Evolutionary conservation across 2,329 filamentous ascomycete species (phyloP).

Genomic region (Colletotrichum abscissum): DNA sequence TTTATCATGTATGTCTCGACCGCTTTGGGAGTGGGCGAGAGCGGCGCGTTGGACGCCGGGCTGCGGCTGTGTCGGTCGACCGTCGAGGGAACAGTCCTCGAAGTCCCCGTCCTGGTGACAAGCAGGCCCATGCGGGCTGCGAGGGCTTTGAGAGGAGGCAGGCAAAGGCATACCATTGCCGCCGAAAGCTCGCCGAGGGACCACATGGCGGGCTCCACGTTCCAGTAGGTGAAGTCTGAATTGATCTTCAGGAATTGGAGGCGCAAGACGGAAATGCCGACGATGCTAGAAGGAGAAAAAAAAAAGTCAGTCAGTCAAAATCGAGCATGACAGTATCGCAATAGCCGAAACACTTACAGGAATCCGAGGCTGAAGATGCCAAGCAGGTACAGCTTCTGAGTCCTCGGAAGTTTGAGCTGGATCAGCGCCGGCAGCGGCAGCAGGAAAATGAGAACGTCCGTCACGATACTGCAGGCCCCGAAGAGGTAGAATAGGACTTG

Average conservation of each 20-base stretch:
- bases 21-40: neutral
- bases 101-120: neutral
- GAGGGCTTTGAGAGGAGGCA: slow-evolving; percentile 37
- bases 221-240: slow-evolving; percentile 37
- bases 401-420: slow-evolving; percentile 37
- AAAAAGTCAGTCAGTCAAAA: neutral
- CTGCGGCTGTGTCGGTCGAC: neutral
- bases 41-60: neutral
- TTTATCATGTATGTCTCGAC: neutral
- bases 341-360: slow-evolving; percentile 36
- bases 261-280: slow-evolving; percentile 40
- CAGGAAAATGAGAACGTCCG: slow-evolving; percentile 41
- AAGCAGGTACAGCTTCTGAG: slow-evolving; percentile 40
- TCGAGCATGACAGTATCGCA: neutral
- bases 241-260: slow-evolving; percentile 35
- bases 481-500: slow-evolving; percentile 39
- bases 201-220: slow-evolving; percentile 39
- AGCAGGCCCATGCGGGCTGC: slow-evolving; percentile 13
- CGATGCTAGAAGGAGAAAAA: slow-evolving; percentile 26
- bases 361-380: slow-evolving; percentile 44
- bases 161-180: slow-evolving; percentile 38
- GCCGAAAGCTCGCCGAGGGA: slow-evolving; percentile 39
- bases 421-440: slow-evolving; percentile 42
- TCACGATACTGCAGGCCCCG: slow-evolving; percentile 40
- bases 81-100: neutral